A percentile compares a stretch with the other conserved stretches of the same genome.
Conservation (phyloP, 257 asterid species). For the Nicotiana sylvestris region DNA sequence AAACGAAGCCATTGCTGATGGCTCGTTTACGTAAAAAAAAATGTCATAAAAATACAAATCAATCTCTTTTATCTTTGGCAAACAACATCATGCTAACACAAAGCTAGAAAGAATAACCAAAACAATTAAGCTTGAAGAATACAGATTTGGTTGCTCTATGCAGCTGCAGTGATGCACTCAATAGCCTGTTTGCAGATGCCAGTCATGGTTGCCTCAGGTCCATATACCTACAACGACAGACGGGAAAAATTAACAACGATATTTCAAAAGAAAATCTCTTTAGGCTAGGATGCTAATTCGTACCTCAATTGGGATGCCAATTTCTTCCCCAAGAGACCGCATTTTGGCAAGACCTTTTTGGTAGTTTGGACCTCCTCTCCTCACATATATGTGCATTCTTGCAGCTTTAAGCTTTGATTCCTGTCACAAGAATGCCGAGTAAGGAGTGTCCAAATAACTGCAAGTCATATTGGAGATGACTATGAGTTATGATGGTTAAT, state of each 20-base stretch:
- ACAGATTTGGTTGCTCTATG: conserved; percentile 34
- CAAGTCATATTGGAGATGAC: neutral
- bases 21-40: neutral
- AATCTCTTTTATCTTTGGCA: neutral
- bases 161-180: conserved; percentile 89
- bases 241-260: neutral
- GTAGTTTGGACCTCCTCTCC: conserved; percentile 96
- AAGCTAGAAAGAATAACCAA: neutral
- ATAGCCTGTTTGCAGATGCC: conserved; percentile 94
- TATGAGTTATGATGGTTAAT: neutral
- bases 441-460: neutral
- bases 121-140: neutral
- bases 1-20: neutral
- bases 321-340: conserved; percentile 82
- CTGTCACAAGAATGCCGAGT: conserved; percentile 28
- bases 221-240: conserved; percentile 54
- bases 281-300: neutral
- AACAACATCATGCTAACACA: neutral
- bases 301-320: conserved; percentile 95
- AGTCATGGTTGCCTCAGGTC: conserved; percentile 98
- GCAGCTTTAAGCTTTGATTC: conserved; percentile 90
- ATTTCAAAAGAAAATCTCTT: neutral
- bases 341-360: conserved; percentile 82
- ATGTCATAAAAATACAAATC: neutral
- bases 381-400: conserved; percentile 65